phyloP scores from a whole-genome alignment of 495 filamentous ascomycete genomes.

The Cetradonia linearis region DNA sequence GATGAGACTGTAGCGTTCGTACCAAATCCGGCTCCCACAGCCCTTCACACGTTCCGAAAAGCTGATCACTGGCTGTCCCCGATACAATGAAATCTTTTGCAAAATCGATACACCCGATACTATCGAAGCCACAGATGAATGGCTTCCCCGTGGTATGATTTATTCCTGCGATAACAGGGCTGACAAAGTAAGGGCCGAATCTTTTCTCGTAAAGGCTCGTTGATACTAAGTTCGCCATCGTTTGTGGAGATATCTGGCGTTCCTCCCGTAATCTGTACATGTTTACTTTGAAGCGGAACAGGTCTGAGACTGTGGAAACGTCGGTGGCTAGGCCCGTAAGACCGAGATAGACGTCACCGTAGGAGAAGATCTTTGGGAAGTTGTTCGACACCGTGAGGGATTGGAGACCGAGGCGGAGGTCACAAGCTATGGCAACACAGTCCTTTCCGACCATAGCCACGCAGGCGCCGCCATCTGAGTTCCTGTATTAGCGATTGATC shows the following conservation, averaged over 20 bases:
- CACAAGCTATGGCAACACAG: conserved; percentile 98
- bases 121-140: conserved; percentile 98
- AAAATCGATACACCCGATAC: conserved; percentile 98
- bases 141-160: conserved; percentile 85
- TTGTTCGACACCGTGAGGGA: conserved; percentile 96
- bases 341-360: conserved; percentile 92
- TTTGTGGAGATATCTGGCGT: conserved; percentile 85
- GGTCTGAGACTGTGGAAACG: conserved; percentile 86
- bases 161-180: conserved; percentile 86
- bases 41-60: conserved; percentile 97
- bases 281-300: conserved; percentile 99
- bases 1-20: conserved; percentile 29
- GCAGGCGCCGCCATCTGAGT: conserved; percentile 82
- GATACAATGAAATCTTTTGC: conserved; percentile 98
- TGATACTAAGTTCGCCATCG: conserved; percentile 91
- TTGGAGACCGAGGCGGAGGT: conserved; percentile 95
- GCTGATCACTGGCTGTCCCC: conserved; percentile 90
- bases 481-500: conserved; percentile 25
- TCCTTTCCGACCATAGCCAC: conserved; percentile 99
- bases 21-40: conserved; percentile 97
- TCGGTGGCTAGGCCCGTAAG: conserved; percentile 95
- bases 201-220: conserved; percentile 83
- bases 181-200: conserved; percentile 94
- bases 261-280: conserved; percentile 99
- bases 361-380: conserved; percentile 99